phyloP scores from a whole-genome alignment of 768 basidiomycete genomes.

The Macrocybe gigantea region DNA sequence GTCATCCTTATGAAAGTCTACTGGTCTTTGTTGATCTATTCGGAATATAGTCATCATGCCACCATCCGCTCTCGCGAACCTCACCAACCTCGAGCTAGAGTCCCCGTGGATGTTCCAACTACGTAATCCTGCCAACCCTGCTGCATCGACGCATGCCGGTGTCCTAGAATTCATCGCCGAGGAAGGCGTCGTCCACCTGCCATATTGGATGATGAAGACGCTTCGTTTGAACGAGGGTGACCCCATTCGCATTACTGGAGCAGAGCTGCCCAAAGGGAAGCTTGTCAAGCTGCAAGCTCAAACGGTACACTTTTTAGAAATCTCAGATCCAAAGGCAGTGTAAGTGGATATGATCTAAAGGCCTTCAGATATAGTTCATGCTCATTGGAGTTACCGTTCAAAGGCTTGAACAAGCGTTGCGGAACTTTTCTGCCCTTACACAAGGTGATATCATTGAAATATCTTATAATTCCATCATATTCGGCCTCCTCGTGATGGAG shows the following conservation, averaged over 20 bases:
- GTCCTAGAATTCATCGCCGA: slow-evolving; percentile 99
- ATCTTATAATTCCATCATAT: slow-evolving; percentile 92
- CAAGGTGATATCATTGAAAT: slow-evolving; percentile 98
- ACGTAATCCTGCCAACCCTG: slow-evolving; percentile 82
- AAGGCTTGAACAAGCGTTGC: slow-evolving; percentile 91
- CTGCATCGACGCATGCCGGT: slow-evolving; percentile 89
- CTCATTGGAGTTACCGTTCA: not conserved
- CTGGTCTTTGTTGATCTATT: slow-evolving; percentile 6
- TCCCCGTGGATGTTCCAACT: slow-evolving; percentile 96
- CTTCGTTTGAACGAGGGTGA: slow-evolving; percentile 91
- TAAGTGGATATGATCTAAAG: slow-evolving; percentile 35
- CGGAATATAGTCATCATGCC: slow-evolving; percentile 85
- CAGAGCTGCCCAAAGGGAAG: slow-evolving; percentile 87
- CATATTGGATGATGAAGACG: slow-evolving; percentile 99
- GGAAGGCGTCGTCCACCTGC: slow-evolving; percentile 91
- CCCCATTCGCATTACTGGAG: slow-evolving; percentile 86
- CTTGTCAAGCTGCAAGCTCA: slow-evolving; percentile 97
- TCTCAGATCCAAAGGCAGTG: slow-evolving; percentile 98
- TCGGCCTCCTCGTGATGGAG: slow-evolving; percentile 96
- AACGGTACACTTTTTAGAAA: slow-evolving; percentile 89
- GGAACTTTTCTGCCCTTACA: slow-evolving; percentile 88
- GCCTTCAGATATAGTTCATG: not conserved
- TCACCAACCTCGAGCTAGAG: slow-evolving; percentile 84
- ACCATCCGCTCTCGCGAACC: slow-evolving; percentile 83
- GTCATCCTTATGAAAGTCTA: slow-evolving; percentile 11